These are phyloP conservation scores for Coniochaeta sp. DNA, from an alignment of 2,329 filamentous ascomycete genomes.

Conservation along the genomic window DNA sequence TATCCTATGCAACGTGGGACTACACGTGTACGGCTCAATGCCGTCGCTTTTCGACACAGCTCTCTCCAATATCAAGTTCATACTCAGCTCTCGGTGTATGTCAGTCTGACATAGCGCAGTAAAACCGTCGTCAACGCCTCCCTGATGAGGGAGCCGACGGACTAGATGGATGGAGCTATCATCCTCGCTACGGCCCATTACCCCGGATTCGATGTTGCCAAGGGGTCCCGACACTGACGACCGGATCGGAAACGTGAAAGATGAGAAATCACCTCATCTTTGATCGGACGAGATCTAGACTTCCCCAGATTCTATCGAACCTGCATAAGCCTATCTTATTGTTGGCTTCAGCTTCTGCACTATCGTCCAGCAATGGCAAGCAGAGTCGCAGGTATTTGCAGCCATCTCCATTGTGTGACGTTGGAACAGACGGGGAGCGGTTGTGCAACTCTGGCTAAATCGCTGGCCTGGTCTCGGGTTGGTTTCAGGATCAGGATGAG, in stretches of 20 bases:
- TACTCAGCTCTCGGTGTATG: neutral
- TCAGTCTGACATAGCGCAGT: neutral
- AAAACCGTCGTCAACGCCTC: neutral
- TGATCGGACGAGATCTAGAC: neutral
- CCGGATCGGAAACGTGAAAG: neutral
- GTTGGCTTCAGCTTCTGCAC: neutral
- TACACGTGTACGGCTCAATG: too few relatives aligned
- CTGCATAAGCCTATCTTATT: neutral
- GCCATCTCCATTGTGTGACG: too few relatives aligned
- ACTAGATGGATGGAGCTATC: neutral
- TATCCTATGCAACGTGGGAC: too few relatives aligned
- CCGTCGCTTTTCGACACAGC: too few relatives aligned
- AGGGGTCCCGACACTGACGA: neutral
- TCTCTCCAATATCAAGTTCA: neutral
- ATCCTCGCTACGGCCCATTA: neutral
- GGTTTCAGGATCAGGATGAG: neutral
- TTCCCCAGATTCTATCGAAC: neutral
- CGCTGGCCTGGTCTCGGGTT: neutral
- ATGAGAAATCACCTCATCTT: neutral
- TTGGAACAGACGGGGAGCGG: neutral
- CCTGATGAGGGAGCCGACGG: neutral
- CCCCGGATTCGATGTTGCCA: neutral
- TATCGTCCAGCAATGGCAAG: neutral
- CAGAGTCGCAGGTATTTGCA: neutral
- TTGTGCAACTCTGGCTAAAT: neutral